A percentile compares a stretch with the other conserved stretches of the same genome.
Evolutionary conservation across 1,139 yeast species (phyloP).

Genomic region (Sugiyamaella grinbergsii): DNA sequence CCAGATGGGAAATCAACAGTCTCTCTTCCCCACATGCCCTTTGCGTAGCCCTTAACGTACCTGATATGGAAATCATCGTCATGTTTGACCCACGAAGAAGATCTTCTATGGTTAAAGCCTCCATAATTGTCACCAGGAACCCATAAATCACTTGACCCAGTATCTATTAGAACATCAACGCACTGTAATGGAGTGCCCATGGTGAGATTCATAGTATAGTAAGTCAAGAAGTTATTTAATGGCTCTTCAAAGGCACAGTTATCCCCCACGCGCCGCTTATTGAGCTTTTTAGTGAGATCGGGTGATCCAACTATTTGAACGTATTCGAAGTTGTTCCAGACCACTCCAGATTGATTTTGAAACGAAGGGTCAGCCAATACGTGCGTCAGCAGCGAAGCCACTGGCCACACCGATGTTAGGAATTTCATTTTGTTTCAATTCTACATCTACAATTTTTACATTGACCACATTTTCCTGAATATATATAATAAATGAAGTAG

Average conservation of each 20-base stretch:
- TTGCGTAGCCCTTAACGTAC: slow-evolving; percentile 37
- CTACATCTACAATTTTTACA: not conserved
- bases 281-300: slow-evolving; percentile 6
- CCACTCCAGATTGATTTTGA: slow-evolving; percentile 16
- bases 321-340: slow-evolving; percentile 25
- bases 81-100: slow-evolving; percentile 30
- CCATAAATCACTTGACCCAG: slow-evolving; percentile 76
- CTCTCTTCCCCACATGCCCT: slow-evolving; percentile 36
- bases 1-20: slow-evolving; percentile 27
- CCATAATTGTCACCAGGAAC: slow-evolving; percentile 41
- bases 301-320: slow-evolving; percentile 18
- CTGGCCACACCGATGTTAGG: not conserved
- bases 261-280: slow-evolving; percentile 22
- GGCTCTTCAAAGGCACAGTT: slow-evolving; percentile 29
- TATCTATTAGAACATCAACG: slow-evolving; percentile 49
- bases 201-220: slow-evolving; percentile 40
- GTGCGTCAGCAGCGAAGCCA: not conserved
- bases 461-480: not conserved
- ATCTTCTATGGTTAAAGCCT: slow-evolving; percentile 28
- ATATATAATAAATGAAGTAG: not conserved
- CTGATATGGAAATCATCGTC: slow-evolving; percentile 30
- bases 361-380: not conserved
- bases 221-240: slow-evolving; percentile 31
- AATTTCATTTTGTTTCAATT: slow-evolving; percentile 1
- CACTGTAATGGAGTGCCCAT: slow-evolving; percentile 36